Conservation (phyloP, 116 monocot genomes). For the Posidonia oceanica region DNA sequence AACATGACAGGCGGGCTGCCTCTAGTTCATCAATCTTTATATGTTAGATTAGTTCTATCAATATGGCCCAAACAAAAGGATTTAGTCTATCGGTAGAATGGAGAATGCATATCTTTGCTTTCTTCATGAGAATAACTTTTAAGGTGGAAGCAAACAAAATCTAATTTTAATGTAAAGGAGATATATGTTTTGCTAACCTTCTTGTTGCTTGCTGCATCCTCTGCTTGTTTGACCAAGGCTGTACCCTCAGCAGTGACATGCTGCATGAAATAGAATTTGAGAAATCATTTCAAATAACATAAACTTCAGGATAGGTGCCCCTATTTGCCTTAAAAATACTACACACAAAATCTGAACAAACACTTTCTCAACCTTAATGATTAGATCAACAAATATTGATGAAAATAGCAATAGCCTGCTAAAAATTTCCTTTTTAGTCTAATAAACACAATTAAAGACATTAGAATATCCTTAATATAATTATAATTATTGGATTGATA, state of each 20-base stretch:
- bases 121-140: too few relatives aligned
- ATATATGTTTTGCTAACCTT: constrained; percentile 31
- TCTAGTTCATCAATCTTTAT: too few relatives aligned
- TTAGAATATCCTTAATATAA: too few relatives aligned
- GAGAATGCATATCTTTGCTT: too few relatives aligned
- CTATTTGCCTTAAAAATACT: not conserved
- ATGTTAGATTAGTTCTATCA: too few relatives aligned
- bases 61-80: too few relatives aligned
- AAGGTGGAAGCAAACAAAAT: not conserved
- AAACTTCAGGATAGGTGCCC: not conserved
- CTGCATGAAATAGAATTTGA: constrained; percentile 24
- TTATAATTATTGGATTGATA: too few relatives aligned
- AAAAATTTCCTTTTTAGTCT: not conserved
- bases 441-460: not conserved
- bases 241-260: constrained; percentile 94
- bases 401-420: not conserved
- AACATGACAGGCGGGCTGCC: not conserved
- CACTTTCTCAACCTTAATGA: not conserved
- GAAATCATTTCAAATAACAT: not conserved
- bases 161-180: not conserved
- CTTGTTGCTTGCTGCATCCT: constrained; percentile 94
- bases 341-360: not conserved
- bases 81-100: too few relatives aligned
- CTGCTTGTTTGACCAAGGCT: constrained; percentile 90
- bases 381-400: not conserved